phyloP scores from a whole-genome alignment of 331 rosid genomes.

The Rhamnella rubrinervis region DNA sequence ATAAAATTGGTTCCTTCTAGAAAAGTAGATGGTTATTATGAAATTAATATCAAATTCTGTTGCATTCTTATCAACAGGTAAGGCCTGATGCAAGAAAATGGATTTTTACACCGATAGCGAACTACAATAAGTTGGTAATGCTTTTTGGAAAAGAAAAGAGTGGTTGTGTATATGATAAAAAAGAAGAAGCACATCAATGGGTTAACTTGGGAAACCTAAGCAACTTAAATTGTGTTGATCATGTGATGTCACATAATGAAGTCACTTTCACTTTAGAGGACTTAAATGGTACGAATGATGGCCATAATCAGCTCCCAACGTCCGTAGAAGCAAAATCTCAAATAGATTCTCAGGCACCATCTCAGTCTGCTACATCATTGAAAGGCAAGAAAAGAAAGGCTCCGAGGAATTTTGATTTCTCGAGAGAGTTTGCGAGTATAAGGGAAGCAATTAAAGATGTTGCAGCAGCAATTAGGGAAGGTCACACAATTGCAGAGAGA shows the following conservation, averaged over 20 bases:
- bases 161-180: background rate
- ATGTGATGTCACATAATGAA: slow-evolving; percentile 13
- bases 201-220: slow-evolving; percentile 4
- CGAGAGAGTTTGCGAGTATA: slow-evolving; percentile 20
- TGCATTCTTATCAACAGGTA: slow-evolving; percentile 6
- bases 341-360: slow-evolving; percentile 20
- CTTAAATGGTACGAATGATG: slow-evolving; percentile 20
- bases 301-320: slow-evolving; percentile 5
- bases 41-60: background rate
- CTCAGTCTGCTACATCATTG: slow-evolving; percentile 21
- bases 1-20: too few species aligned
- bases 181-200: background rate
- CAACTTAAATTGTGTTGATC: slow-evolving; percentile 8
- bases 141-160: slow-evolving; percentile 26
- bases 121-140: slow-evolving; percentile 24
- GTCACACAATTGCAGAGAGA: slow-evolving; percentile 21
- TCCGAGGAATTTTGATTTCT: slow-evolving; percentile 2
- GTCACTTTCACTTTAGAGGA: slow-evolving; percentile 17
- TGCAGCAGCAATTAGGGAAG: slow-evolving; percentile 28
- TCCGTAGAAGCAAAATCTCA: slow-evolving; percentile 21
- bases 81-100: slow-evolving; percentile 31
- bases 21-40: background rate
- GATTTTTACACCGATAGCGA: slow-evolving; percentile 28
- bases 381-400: slow-evolving; percentile 32
- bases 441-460: slow-evolving; percentile 26